These are phyloP conservation scores for Pseudogymnoascus sp. DNA, from an alignment of 2,329 filamentous ascomycete species.

Conservation along the genomic window DNA sequence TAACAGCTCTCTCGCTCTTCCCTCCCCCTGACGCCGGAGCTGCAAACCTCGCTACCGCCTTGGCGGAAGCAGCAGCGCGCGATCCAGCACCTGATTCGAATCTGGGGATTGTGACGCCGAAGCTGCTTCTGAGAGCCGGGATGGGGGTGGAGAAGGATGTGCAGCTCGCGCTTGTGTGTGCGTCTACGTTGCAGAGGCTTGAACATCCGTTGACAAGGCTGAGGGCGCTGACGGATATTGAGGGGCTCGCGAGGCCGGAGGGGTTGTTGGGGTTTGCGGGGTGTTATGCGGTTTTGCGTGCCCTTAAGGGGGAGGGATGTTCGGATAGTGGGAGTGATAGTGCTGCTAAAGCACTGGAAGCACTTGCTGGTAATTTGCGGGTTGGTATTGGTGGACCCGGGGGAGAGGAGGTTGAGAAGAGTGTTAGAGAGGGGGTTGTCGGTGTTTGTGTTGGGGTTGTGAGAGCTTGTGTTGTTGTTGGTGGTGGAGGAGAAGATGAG, in stretches of 20 bases:
- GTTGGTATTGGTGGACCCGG: constrained; percentile 51
- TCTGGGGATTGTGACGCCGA: constrained; percentile 4
- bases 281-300: constrained; percentile 49
- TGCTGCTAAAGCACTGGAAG: constrained; percentile 44
- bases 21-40: constrained; percentile 33
- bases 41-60: background rate
- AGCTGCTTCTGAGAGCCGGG: constrained; percentile 36
- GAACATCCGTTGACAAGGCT: background rate
- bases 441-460: constrained; percentile 48
- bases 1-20: constrained; percentile 51
- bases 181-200: background rate
- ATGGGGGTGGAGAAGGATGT: background rate
- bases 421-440: constrained; percentile 46
- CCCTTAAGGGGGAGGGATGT: constrained; percentile 39
- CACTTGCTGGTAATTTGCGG: constrained; percentile 47
- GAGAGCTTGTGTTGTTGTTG: constrained; percentile 38
- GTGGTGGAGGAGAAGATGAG: constrained; percentile 44
- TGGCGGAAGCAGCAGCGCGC: background rate
- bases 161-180: background rate
- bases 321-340: too few species aligned
- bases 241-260: background rate
- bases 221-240: background rate
- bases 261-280: constrained; percentile 51
- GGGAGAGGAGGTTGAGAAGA: constrained; percentile 43
- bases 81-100: background rate